phyloP scores from a whole-genome alignment of 2,329 filamentous ascomycete species.

The Colletotrichum sp. region DNA sequence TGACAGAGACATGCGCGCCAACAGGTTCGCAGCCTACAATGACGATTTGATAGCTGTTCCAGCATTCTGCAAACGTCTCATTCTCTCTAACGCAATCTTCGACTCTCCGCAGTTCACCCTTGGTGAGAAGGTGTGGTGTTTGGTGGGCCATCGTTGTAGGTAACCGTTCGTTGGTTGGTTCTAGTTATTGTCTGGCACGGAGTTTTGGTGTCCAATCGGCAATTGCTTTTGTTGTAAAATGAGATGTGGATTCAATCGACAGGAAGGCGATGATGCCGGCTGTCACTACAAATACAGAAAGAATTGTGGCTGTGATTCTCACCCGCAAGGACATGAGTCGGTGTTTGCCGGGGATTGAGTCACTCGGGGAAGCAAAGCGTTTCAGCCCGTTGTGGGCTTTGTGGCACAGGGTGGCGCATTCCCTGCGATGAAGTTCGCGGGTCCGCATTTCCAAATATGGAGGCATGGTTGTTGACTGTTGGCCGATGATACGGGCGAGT shows the following conservation, averaged over 20 bases:
- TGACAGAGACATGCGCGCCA: not conserved
- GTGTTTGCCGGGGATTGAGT: not conserved
- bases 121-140: not conserved
- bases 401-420: not conserved
- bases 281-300: not conserved
- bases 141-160: not conserved
- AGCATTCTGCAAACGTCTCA: not conserved
- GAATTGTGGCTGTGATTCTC: not conserved
- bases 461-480: not conserved
- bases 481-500: not conserved
- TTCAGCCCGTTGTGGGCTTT: not conserved
- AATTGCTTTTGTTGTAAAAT: accelerated
- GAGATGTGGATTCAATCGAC: accelerated
- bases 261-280: accelerated
- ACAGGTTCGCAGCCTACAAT: not conserved
- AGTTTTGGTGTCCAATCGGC: not conserved
- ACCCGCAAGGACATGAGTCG: not conserved
- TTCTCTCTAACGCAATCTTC: not conserved
- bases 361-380: not conserved
- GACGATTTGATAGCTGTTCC: not conserved
- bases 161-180: not conserved
- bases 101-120: not conserved
- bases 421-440: not conserved
- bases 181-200: accelerated
- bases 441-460: accelerated